Evolutionary conservation across 179 eudicot genomes (phyloP), one percentile per base, ranked within the genome.

Genomic region (Beta macrorhiza): DNA sequence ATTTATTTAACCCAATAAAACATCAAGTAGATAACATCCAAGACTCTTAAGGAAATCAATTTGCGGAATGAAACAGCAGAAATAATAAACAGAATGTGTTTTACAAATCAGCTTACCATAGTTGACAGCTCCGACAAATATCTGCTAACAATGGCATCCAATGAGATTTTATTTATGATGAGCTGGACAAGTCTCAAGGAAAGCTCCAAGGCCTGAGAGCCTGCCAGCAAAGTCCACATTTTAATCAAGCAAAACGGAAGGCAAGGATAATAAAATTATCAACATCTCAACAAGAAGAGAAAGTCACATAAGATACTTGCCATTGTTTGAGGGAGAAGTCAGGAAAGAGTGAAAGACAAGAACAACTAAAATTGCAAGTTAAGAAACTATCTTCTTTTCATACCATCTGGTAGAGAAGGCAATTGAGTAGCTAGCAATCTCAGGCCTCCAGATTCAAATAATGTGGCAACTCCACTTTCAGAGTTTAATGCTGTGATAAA

Each of bases 391-490:
- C 67, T 72, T 45, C 22, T 47, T 76, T 88, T 58, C 29, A 49
- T 85, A 93, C 97, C 98, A 87, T 91, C 96, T 47, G 87, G 75
- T 12, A 91, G 67, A 52, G 82, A 85, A 78, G 88, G 81, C 88
- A 94, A 86, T n/a, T 89, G 94, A 63, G 85, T 32, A 76, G 94
- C 90, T 75, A 96, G 56, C 85, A 90, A 83, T 42, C 78, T 86
- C 68, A 94, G 79, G 64, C 92, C 98, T 81, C 91, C 93, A 79
- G 88, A 87, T 62, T 90, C 87, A 79, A 80, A 87, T 11, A 94
- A 84, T 13, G 82, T 77, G 49, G 76, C 44, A 32, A 87, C 79
- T 74, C 94, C 97, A 69, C 89, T 87, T 78, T 87, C 86, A 71
- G 87, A 87, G n/a, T 88, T 88, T 79, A 79, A 76, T 22, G 87